phyloP scores from a whole-genome alignment of 768 basidiomycete species.

The Mycena latifolia region DNA sequence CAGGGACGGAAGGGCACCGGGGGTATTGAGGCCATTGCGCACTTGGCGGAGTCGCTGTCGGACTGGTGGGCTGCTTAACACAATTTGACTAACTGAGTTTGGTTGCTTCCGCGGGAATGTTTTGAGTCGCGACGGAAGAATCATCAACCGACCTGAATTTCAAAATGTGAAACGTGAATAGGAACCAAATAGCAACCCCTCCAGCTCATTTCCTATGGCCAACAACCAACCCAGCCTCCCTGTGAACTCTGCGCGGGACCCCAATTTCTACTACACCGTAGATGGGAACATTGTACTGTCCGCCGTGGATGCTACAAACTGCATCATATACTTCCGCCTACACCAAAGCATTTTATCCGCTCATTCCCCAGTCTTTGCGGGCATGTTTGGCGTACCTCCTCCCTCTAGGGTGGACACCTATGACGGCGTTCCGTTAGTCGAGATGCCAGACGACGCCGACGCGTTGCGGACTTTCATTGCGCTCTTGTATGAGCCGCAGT shows the following conservation, averaged over 20 bases:
- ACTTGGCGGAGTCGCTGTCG: constrained; percentile 26
- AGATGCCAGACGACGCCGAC: constrained; percentile 15
- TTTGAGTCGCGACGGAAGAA: no score
- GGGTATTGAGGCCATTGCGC: constrained; percentile 27
- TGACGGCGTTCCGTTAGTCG: constrained; percentile 11
- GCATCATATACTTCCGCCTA: constrained; percentile 11
- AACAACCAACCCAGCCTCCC: no score
- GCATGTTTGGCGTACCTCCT: constrained; percentile 5
- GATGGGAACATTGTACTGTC: constrained; percentile 22
- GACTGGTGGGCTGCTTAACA: constrained; percentile 29
- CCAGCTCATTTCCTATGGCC: no score
- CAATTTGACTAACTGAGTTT: no score
- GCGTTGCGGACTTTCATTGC: not conserved
- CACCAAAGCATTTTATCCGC: constrained; percentile 2
- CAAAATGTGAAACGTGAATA: no score
- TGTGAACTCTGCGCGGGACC: not conserved
- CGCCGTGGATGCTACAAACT: not conserved
- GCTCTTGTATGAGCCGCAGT: constrained; percentile 17
- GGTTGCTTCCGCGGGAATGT: no score
- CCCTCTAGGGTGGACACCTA: not conserved
- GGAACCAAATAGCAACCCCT: no score
- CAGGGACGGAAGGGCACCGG: constrained; percentile 19
- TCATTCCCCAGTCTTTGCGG: constrained; percentile 10
- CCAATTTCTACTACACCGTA: not conserved
- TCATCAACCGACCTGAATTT: no score